phyloP scores from a whole-genome alignment of 2,329 filamentous ascomycete species.

The Chaetothyriales sp. region DNA sequence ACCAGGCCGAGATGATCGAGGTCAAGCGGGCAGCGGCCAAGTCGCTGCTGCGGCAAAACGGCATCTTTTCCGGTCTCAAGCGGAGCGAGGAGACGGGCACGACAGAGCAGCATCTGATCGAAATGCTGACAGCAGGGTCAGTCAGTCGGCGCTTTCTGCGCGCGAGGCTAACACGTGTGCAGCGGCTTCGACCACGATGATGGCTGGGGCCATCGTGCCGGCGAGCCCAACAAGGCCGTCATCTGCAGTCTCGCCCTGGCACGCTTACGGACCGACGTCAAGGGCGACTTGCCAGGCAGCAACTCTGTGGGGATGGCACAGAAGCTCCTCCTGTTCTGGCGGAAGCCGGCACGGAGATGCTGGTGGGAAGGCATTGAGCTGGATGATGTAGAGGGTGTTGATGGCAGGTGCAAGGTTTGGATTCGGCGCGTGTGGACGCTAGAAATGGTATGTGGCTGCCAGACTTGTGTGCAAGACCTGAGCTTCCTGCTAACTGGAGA shows the following conservation, averaged over 20 bases:
- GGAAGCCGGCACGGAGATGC: constrained; percentile 87
- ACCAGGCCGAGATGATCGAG: constrained; percentile 81
- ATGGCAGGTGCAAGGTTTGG: constrained; percentile 93
- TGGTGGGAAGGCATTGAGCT: constrained; percentile 99
- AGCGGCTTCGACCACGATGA: constrained; percentile 97
- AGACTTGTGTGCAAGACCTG: neutral
- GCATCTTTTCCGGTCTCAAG: constrained; percentile 89
- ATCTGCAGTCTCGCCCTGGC: constrained; percentile 93
- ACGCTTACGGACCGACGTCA: constrained; percentile 80
- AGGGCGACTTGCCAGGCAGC: constrained; percentile 57
- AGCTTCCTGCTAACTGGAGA: neutral
- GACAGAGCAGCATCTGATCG: constrained; percentile 94
- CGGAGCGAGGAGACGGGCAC: constrained; percentile 93
- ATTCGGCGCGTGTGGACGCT: constrained; percentile 96
- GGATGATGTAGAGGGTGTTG: constrained; percentile 73
- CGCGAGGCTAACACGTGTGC: constrained; percentile 8
- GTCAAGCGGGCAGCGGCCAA: constrained; percentile 85
- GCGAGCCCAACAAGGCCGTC: constrained; percentile 94
- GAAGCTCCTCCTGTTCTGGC: constrained; percentile 93
- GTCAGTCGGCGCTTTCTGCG: constrained; percentile 22
- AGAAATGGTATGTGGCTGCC: constrained; percentile 57
- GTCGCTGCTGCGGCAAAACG: constrained; percentile 75
- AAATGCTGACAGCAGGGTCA: constrained; percentile 97
- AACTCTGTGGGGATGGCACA: constrained; percentile 93
- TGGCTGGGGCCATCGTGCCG: constrained; percentile 89